A percentile compares a stretch with the other conserved stretches of the same genome.
These are phyloP conservation scores for Hypoxylon sp. DNA, from an alignment of 2,329 filamentous ascomycete species.

Conservation along the genomic window DNA sequence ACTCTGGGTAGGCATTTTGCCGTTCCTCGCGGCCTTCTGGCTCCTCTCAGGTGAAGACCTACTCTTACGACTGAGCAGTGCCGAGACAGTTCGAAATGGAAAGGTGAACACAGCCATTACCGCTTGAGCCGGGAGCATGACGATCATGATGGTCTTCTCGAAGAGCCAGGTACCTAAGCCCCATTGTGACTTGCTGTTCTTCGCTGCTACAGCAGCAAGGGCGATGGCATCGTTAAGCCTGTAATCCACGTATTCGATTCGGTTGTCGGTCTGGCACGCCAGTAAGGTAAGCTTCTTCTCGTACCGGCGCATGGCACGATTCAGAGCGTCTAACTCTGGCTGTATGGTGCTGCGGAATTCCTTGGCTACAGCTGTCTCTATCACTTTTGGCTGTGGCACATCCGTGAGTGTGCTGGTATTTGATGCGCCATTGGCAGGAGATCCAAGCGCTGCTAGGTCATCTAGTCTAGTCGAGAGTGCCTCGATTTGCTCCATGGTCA, in stretches of 20 bases:
- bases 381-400: slow-evolving; percentile 51
- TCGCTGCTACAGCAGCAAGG: slow-evolving; percentile 80
- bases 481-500: slow-evolving; percentile 59
- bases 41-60: slow-evolving; percentile 48
- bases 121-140: slow-evolving; percentile 58
- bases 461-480: slow-evolving; percentile 75
- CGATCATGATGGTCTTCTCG: slow-evolving; percentile 52
- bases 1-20: slow-evolving; percentile 37
- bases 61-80: slow-evolving; percentile 51
- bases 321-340: slow-evolving; percentile 87
- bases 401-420: slow-evolving; percentile 41
- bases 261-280: slow-evolving; percentile 79
- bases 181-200: slow-evolving; percentile 56
- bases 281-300: slow-evolving; percentile 87
- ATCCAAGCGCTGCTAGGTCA: slow-evolving; percentile 72
- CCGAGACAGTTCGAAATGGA: slow-evolving; percentile 56
- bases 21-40: slow-evolving; percentile 37
- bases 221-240: slow-evolving; percentile 81
- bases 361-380: slow-evolving; percentile 59
- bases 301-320: slow-evolving; percentile 87
- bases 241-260: slow-evolving; percentile 77
- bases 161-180: slow-evolving; percentile 54
- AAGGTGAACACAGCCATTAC: slow-evolving; percentile 56
- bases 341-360: slow-evolving; percentile 76
- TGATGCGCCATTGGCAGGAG: slow-evolving; percentile 51